Percentiles rank a stretch among this genome's conserved stretches.
These are phyloP conservation scores for Spatholobus suberectus DNA, from an alignment of 306 rosid species.

Conservation along the genomic window DNA sequence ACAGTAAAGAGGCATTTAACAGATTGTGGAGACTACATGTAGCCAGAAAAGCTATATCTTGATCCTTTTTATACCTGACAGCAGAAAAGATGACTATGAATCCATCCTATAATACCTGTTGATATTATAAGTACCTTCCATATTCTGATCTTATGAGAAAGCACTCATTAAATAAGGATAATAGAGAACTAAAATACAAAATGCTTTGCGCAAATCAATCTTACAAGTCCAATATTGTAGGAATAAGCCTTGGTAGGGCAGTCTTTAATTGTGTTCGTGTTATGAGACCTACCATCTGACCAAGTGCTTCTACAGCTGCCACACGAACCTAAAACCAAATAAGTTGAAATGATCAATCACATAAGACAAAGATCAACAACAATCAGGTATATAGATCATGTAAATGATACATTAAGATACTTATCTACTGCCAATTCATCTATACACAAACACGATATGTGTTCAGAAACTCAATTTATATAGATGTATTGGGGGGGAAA, in stretches of 20 bases:
- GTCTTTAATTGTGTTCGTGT: conserved; percentile 83
- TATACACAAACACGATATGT: conserved; percentile 19
- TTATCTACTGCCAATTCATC: conserved; percentile 17
- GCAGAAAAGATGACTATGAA: conserved; percentile 39
- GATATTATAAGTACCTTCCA: conserved; percentile 32
- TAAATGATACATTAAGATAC: conserved; percentile 22
- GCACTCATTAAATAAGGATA: conserved; percentile 24
- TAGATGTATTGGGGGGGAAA: not conserved
- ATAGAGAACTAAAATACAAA: conserved; percentile 22
- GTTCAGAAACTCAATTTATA: conserved; percentile 26
- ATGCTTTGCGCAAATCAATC: conserved; percentile 47
- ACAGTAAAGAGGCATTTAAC: conserved; percentile 75
- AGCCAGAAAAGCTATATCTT: conserved; percentile 77
- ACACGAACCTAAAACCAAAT: conserved; percentile 66
- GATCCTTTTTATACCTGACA: conserved; percentile 88
- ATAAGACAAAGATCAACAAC: conserved; percentile 18
- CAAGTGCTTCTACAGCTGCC: conserved; percentile 90
- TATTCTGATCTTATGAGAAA: conserved; percentile 7
- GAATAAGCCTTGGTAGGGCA: conserved; percentile 88
- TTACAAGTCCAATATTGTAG: conserved; percentile 94
- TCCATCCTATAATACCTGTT: conserved; percentile 10
- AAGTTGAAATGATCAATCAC: conserved; percentile 31
- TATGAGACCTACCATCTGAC: conserved; percentile 94
- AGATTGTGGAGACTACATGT: conserved; percentile 89
- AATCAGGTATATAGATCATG: conserved; percentile 15